These are phyloP conservation scores for Leccinellum albellum DNA, from an alignment of 768 basidiomycete genomes.

Conservation along the genomic window DNA sequence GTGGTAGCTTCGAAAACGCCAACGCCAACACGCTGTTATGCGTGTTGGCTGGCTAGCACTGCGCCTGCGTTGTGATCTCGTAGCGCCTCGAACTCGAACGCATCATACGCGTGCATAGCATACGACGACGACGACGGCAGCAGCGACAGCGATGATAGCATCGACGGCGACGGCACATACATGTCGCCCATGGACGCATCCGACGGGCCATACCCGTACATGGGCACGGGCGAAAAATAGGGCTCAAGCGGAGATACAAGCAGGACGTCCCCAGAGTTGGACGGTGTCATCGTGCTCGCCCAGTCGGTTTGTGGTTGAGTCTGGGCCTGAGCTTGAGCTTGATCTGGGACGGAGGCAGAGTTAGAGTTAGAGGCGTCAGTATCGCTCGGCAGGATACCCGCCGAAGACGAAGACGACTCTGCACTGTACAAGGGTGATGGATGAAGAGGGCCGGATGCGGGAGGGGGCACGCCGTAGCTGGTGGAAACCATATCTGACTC, in stretches of 20 bases:
- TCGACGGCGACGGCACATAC: not conserved
- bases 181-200: conserved; percentile 18
- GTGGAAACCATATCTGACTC: conserved; percentile 8
- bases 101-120: conserved; percentile 24
- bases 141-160: not conserved
- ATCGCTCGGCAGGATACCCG: conserved; percentile 3
- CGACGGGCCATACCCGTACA: conserved; percentile 19
- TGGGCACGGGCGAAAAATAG: conserved; percentile 9
- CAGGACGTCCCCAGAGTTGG: conserved; percentile 10
- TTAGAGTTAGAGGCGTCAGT: not conserved
- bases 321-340: not conserved
- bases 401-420: conserved; percentile 5
- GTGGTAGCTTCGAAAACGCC: not conserved
- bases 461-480: conserved; percentile 6
- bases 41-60: conserved; percentile 20
- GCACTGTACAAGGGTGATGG: conserved; percentile 18
- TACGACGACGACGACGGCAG: conserved; percentile 8
- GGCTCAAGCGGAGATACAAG: conserved; percentile 15
- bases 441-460: conserved; percentile 6
- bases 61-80: conserved; percentile 24
- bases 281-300: conserved; percentile 1
- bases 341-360: not conserved
- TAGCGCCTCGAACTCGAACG: conserved; percentile 32
- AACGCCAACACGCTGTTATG: conserved; percentile 4
- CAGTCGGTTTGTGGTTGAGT: conserved; percentile 8